Percentiles rank a stretch among this genome's conserved stretches.
These are phyloP conservation scores for Metarhizium humberi DNA, from an alignment of 2,329 filamentous ascomycete genomes.

Conservation along the genomic window DNA sequence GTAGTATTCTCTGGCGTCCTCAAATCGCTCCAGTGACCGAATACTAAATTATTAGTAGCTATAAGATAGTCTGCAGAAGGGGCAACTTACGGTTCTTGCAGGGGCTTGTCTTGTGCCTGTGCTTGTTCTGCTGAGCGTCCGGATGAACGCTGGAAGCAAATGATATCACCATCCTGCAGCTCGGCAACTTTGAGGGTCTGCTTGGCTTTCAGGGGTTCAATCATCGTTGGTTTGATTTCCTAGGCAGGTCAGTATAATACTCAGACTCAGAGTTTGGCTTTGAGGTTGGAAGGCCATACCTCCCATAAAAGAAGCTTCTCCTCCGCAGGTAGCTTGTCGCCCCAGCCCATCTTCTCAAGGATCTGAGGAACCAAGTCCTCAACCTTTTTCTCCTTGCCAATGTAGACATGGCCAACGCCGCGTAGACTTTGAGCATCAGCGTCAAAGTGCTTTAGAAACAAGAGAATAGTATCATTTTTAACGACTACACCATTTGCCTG, in stretches of 20 bases:
- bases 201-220: constrained; percentile 87
- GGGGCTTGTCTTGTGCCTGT: constrained; percentile 17
- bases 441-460: constrained; percentile 93
- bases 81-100: constrained; percentile 21
- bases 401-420: constrained; percentile 77
- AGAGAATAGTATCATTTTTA: constrained; percentile 59
- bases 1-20: constrained; percentile 80
- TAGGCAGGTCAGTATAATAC: constrained; percentile 15
- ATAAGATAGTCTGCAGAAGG: no score
- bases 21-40: constrained; percentile 39
- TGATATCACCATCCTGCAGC: constrained; percentile 92
- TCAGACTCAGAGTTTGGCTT: neutral
- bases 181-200: constrained; percentile 83
- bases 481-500: constrained; percentile 47
- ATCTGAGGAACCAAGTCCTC: constrained; percentile 74
- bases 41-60: constrained; percentile 6
- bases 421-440: constrained; percentile 62
- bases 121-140: constrained; percentile 35
- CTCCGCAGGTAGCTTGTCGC: constrained; percentile 56
- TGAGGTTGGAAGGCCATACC: constrained; percentile 23
- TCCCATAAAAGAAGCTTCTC: constrained; percentile 69
- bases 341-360: constrained; percentile 76
- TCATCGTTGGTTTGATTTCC: constrained; percentile 98
- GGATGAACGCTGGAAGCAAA: constrained; percentile 73
- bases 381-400: constrained; percentile 79